Conservation (phyloP, 73 alveolate species). For the Paramecium sexaurelia region DNA sequence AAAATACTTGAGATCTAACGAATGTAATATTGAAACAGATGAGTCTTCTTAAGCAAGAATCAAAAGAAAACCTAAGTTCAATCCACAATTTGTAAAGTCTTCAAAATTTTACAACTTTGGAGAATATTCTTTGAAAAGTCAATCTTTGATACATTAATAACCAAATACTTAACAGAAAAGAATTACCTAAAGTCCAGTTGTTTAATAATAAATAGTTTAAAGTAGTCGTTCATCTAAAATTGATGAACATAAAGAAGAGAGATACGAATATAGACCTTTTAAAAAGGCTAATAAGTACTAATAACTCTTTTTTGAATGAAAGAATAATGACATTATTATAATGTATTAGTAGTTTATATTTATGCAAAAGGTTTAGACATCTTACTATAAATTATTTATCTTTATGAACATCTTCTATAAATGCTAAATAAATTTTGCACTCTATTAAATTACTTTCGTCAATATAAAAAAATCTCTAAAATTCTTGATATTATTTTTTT, state of each 20-base stretch:
- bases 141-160: background rate
- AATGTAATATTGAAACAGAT: conserved; percentile 17
- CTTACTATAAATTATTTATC: background rate
- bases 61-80: background rate
- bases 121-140: background rate
- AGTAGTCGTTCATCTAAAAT: background rate
- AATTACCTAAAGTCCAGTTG: background rate
- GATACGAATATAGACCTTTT: background rate
- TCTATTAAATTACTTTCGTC: background rate
- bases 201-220: background rate
- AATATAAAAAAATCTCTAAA: background rate
- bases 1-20: background rate
- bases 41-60: background rate
- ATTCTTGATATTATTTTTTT: too few species aligned
- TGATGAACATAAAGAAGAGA: background rate
- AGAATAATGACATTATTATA: background rate
- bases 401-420: background rate
- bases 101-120: background rate
- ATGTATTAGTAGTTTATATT: background rate
- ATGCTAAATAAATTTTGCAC: background rate
- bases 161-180: background rate
- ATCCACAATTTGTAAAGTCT: background rate
- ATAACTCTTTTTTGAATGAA: background rate
- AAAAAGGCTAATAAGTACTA: background rate
- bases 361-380: background rate